Conservation (phyloP, 2,329 filamentous ascomycete species). For the Aspergillus awamori region DNA sequence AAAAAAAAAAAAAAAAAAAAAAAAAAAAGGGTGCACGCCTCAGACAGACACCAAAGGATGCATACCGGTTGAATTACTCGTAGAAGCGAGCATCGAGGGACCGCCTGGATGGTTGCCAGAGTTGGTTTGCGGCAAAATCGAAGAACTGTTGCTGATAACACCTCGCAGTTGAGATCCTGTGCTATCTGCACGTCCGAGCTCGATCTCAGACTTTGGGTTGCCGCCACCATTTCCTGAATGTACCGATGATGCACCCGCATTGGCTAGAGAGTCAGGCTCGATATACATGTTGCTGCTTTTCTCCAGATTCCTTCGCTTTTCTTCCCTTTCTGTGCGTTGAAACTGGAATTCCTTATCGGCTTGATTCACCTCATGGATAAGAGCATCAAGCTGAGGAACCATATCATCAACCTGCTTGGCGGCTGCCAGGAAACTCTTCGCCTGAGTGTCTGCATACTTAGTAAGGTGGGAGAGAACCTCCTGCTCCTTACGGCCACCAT, state of each 20-base stretch:
- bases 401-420: conserved; percentile 86
- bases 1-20: neutral
- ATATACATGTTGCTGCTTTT: conserved; percentile 77
- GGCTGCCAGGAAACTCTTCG: conserved; percentile 76
- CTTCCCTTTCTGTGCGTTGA: conserved; percentile 89
- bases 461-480: conserved; percentile 94
- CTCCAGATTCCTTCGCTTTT: conserved; percentile 86
- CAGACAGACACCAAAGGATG: conserved; percentile 42
- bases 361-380: conserved; percentile 85
- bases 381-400: conserved; percentile 84
- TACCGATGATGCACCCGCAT: conserved; percentile 39
- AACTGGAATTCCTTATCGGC: conserved; percentile 97
- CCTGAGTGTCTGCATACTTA: conserved; percentile 88
- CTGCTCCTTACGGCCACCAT: conserved; percentile 97
- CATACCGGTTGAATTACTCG: conserved; percentile 27
- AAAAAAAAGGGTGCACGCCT: neutral
- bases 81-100: conserved; percentile 24
- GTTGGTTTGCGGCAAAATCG: conserved; percentile 43
- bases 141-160: conserved; percentile 52
- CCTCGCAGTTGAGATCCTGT: conserved; percentile 68
- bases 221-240: conserved; percentile 49
- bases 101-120: conserved; percentile 23
- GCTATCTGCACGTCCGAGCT: conserved; percentile 73
- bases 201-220: conserved; percentile 64
- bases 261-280: conserved; percentile 65